Evolutionary conservation across 306 rosid species (phyloP), one percentile per base, ranked within the genome.

Genomic region (Quillaja saponaria): DNA sequence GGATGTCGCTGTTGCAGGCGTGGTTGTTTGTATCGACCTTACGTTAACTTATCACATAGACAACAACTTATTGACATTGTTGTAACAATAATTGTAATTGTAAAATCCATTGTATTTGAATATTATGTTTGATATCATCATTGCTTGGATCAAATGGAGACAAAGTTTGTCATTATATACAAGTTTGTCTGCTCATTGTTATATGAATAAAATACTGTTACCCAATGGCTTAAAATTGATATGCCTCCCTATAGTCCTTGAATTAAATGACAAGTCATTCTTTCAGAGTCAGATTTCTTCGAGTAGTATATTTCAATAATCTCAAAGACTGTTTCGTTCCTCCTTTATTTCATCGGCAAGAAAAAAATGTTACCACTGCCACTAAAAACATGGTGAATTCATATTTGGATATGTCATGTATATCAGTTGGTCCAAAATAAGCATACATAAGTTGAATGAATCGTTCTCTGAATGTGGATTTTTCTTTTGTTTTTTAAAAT

Each of bases 1-100:
- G 44, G 47, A 63, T 21, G 62, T 50, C 76, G 61, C 31, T 39
- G 21, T 53, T 71, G 83, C 86, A 71, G 86, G 83, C 81, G 71
- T 10, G 38, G 55, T 74, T 48, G 74, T 58, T 74, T 71, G 67
- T 49, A 77, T 81, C 81, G 80, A 74, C 71, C 33, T 70, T 48
- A 42, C 20, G 67, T 61, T 53, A 25, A 64, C 39, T 33, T 76
- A 38, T 62, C 33, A 40, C 25, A 16, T 14, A 35, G 28, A 42
- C 54, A 34, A 34, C 53, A 37, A n/a, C 31, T 34, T 37, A 35
- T 48, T 63, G 37, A 37, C 65, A n/a, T 37, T 49, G 35, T 49
- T 34, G 33, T 44, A 39, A 63, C 31, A 56, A 40, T 15, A 47
- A 46, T 46, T 6, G 13, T 13, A 39, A 42, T 17, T 4, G 38